These are phyloP conservation scores for Anastatica hierochuntica DNA, from an alignment of 345 rosid species.

Conservation along the genomic window DNA sequence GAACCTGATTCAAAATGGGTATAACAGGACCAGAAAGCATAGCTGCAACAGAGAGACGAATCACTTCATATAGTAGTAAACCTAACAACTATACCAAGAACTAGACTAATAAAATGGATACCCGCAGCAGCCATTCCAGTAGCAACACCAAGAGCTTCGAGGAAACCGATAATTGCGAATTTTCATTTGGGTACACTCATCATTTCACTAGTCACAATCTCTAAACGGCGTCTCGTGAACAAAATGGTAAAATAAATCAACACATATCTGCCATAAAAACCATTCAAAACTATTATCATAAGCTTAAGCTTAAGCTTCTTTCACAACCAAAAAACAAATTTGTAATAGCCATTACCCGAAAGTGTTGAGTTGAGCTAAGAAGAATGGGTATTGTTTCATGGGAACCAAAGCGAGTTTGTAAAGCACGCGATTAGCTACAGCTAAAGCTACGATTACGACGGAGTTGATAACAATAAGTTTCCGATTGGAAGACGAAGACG, in stretches of 20 bases:
- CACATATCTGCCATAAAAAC: slow-evolving; percentile 53
- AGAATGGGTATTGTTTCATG: slow-evolving; percentile 77
- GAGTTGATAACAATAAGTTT: too few species aligned
- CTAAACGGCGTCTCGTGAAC: slow-evolving; percentile 42
- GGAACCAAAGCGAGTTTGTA: slow-evolving; percentile 96
- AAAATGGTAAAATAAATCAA: slow-evolving; percentile 57
- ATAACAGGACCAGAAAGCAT: slow-evolving; percentile 91
- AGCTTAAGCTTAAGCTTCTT: too few species aligned
- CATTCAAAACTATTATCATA: too few species aligned
- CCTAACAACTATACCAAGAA: too few species aligned
- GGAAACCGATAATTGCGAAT: slow-evolving; percentile 52
- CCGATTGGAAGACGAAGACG: too few species aligned
- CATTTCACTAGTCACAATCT: slow-evolving; percentile 62
- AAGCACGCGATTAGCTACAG: slow-evolving; percentile 79
- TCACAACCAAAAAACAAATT: too few species aligned
- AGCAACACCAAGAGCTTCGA: slow-evolving; percentile 74
- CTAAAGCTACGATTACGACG: too few species aligned
- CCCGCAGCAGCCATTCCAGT: slow-evolving; percentile 93
- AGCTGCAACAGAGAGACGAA: slow-evolving; percentile 35
- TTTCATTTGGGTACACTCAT: too few species aligned
- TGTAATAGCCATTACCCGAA: too few species aligned
- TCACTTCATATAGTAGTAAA: slow-evolving; percentile 16
- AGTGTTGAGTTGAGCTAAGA: slow-evolving; percentile 73
- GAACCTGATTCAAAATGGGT: slow-evolving; percentile 74
- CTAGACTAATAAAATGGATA: too few species aligned